Percentiles rank a stretch among this genome's conserved stretches.
phyloP scores from a whole-genome alignment of 768 basidiomycete species.

The Lactifluus subvellereus region DNA sequence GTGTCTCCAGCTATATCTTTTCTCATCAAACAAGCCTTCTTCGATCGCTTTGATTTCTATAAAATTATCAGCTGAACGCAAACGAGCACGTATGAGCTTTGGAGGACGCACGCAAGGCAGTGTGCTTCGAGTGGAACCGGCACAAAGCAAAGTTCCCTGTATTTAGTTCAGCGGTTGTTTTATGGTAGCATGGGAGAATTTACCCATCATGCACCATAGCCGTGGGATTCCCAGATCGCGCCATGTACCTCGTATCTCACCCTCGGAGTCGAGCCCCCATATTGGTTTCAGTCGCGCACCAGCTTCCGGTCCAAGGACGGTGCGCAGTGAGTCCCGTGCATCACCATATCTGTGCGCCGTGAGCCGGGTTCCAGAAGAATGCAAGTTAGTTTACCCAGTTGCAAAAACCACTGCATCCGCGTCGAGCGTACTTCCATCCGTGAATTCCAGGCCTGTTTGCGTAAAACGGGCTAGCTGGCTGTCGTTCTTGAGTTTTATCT shows the following conservation, averaged over 20 bases:
- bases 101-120: conserved; percentile 53
- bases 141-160: conserved; percentile 53
- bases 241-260: conserved; percentile 49
- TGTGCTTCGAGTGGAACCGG: conserved; percentile 61
- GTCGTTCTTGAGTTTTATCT: conserved; percentile 45
- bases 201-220: conserved; percentile 58
- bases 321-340: conserved; percentile 34
- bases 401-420: conserved; percentile 47
- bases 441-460: conserved; percentile 36
- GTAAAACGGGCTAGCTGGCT: conserved; percentile 39
- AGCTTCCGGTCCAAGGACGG: conserved; percentile 44
- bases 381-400: conserved; percentile 36
- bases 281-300: conserved; percentile 44
- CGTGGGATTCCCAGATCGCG: conserved; percentile 47
- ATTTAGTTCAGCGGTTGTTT: neutral
- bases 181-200: neutral
- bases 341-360: conserved; percentile 39
- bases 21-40: conserved; percentile 38
- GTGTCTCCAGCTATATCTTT: conserved; percentile 27
- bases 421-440: conserved; percentile 38
- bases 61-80: neutral
- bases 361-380: neutral
- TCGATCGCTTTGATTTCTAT: conserved; percentile 68
- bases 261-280: conserved; percentile 63
- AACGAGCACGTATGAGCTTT: neutral